Evolutionary conservation across 257 asterid species (phyloP).

Genomic region (Gardenia jasminoides): DNA sequence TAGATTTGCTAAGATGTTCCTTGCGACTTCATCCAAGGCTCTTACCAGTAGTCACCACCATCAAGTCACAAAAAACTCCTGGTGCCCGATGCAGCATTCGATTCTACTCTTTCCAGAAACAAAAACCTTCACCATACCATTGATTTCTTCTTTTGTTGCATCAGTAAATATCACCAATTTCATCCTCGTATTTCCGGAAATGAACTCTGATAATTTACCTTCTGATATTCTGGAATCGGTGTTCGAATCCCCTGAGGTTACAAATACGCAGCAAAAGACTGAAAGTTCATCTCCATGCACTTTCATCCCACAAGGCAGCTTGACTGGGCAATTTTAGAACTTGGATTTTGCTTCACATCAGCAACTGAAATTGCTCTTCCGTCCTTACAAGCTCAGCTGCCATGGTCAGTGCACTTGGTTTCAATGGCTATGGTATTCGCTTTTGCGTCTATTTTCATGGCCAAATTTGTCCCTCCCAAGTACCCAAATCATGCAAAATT

Average conservation of each 20-base stretch:
- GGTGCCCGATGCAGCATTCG: no score
- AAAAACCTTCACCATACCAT: no score
- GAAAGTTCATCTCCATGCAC: background rate
- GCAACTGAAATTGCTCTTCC: background rate
- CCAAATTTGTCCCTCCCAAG: background rate
- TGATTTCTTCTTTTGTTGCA: no score
- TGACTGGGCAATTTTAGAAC: background rate
- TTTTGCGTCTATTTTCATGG: background rate
- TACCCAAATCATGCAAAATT: background rate
- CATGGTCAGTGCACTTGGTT: background rate
- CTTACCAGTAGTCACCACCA: no score
- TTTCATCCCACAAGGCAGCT: background rate
- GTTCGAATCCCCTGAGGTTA: no score
- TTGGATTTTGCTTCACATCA: constrained; percentile 6
- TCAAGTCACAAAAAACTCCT: no score
- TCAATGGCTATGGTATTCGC: background rate
- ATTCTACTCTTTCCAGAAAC: no score
- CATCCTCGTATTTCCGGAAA: no score
- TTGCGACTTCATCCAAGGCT: no score
- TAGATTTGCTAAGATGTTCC: no score
- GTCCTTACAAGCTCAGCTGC: background rate
- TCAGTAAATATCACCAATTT: no score
- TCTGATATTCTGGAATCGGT: background rate
- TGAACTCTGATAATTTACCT: no score
- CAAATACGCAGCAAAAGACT: background rate